Base-by-base conservation (phyloP, 805 yeast species). In the Candida parachauliodes region DNA sequence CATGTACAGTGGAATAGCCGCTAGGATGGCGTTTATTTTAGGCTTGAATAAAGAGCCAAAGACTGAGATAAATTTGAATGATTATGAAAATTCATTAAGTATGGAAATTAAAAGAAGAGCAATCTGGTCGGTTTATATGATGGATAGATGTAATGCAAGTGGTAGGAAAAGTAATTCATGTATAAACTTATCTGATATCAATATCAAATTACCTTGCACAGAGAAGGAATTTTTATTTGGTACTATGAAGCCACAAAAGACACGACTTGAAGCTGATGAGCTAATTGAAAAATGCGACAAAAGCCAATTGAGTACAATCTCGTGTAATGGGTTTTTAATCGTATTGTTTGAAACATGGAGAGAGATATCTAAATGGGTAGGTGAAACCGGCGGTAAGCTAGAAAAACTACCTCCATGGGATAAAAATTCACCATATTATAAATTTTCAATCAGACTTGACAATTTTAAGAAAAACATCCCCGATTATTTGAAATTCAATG, bases 121-220 rank as follows among this genome's bases (percentile, higher is more conserved):
- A 3, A 46, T 65, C 3, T 66, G 72, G 72, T 45, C 62, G 3
- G 67, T 63, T 9, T 64, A 58, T 37, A 62, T 65, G 68, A 62
- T 66, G 69, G 72, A 65, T 42, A 39, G 68, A 25, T 62, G 69
- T 39, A 63, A 57, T 25, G 55, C 65, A 7, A 57, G 65, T 42
- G 68, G 68, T 3, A 43, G 63, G 34, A 49, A 55, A 22, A 40
- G 69, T 21, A 51, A 59, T 8, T 51, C 63, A 12, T 59, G 65
- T 20, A 52, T 65, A 4, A 49, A 50, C 36, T 47, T 62, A 17
- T 60, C 59, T 14, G 66, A 62, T 36, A 60, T 65, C 14, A 41
- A 49, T 6, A 49, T 62, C 7, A 39, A 46, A 14, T 45, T 65
- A 10, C 70, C 70, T 2, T 53, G 58, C 22, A 46, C 51, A 2